Percentiles rank a stretch among this genome's conserved stretches.
These are phyloP conservation scores for Toxoplasma gondii DNA, from an alignment of 169 alveolate genomes.

Conservation along the genomic window DNA sequence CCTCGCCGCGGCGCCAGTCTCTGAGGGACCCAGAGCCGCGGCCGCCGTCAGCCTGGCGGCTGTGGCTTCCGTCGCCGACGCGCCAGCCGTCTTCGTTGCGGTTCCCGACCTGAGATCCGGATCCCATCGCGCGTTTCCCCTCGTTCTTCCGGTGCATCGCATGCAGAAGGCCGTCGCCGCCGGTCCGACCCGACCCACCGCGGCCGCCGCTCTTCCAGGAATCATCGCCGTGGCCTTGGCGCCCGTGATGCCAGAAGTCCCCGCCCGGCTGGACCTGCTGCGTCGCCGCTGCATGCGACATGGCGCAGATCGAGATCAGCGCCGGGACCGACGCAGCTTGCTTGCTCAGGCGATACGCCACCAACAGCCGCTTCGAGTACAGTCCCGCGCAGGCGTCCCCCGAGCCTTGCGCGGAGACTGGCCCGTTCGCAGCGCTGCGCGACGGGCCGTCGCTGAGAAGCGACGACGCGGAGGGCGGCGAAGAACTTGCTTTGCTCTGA, in stretches of 20 bases:
- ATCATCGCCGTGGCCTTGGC: neutral
- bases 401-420: neutral
- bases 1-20: slow-evolving; percentile 43
- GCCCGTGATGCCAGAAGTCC: slow-evolving; percentile 1
- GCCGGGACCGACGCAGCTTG: slow-evolving; percentile 28
- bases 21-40: neutral
- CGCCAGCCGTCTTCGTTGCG: slow-evolving; percentile 30
- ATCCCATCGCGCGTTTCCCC: neutral
- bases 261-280: neutral
- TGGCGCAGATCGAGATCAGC: neutral
- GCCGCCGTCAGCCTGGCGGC: neutral
- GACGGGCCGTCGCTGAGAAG: neutral
- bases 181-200: neutral
- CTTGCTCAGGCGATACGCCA: slow-evolving; percentile 16
- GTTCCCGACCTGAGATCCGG: neutral
- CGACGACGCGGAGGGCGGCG: neutral
- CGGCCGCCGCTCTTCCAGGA: slow-evolving; percentile 19
- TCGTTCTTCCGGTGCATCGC: neutral
- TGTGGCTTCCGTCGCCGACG: neutral
- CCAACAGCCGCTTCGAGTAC: slow-evolving; percentile 34
- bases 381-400: neutral
- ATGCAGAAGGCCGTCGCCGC: neutral
- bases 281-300: neutral
- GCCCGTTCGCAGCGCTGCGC: neutral
- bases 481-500: neutral